Percentiles rank a stretch among this genome's conserved stretches.
Conservation (phyloP, 2,329 filamentous ascomycete genomes). For the Cytospora paraplurivora region DNA sequence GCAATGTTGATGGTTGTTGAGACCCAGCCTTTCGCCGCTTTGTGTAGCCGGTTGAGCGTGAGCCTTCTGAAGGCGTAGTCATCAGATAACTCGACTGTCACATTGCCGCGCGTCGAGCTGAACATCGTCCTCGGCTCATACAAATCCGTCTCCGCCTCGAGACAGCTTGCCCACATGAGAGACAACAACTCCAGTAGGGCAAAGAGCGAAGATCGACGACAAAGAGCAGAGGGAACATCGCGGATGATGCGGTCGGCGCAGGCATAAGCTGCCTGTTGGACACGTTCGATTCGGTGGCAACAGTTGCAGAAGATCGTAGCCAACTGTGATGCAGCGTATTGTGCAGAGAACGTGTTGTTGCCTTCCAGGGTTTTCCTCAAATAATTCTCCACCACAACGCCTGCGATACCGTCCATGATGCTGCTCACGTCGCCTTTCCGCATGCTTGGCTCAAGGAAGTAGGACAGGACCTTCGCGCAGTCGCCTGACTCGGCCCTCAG, state of each 20-base stretch:
- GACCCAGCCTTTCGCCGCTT: conserved; percentile 79
- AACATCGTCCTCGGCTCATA: conserved; percentile 87
- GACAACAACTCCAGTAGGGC: conserved; percentile 88
- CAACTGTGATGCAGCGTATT: conserved; percentile 86
- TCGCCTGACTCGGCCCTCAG: conserved; percentile 84
- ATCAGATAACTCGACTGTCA: conserved; percentile 89
- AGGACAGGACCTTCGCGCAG: conserved; percentile 85
- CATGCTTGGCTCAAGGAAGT: conserved; percentile 93
- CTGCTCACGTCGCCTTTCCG: conserved; percentile 63
- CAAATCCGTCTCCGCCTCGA: conserved; percentile 91
- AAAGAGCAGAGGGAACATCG: conserved; percentile 85
- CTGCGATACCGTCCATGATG: conserved; percentile 65
- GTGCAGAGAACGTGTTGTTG: conserved; percentile 80
- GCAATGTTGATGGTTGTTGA: conserved; percentile 78
- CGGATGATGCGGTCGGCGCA: conserved; percentile 85
- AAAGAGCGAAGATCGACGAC: conserved; percentile 87
- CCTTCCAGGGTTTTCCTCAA: conserved; percentile 73
- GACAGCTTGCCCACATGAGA: conserved; percentile 91
- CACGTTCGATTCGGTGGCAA: conserved; percentile 89
- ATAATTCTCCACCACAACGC: conserved; percentile 78
- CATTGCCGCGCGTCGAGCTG: conserved; percentile 72
- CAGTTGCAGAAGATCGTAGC: conserved; percentile 83
- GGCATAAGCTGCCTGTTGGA: conserved; percentile 81
- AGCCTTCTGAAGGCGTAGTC: conserved; percentile 80
- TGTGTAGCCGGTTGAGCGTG: conserved; percentile 78